Percentiles rank a stretch among this genome's conserved stretches.
Evolutionary conservation across 1,284 basidiomycete species (phyloP).

Genomic region (Moesziomyces sp.): DNA sequence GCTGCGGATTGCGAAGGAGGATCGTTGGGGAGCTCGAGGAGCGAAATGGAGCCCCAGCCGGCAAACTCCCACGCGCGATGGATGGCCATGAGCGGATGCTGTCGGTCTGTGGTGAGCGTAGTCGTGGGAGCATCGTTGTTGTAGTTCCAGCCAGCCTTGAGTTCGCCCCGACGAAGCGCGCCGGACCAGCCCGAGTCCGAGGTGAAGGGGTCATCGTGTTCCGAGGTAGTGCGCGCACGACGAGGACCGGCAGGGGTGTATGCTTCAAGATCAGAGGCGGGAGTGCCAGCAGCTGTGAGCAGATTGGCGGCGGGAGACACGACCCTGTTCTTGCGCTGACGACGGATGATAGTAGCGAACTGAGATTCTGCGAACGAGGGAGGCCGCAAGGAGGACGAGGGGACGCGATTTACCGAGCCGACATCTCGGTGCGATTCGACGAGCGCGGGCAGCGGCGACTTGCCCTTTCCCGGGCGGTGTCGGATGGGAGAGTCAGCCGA

Average conservation of each 20-base stretch:
- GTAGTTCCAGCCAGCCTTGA: constrained; percentile 18
- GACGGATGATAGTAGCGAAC: constrained; percentile 57
- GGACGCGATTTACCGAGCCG: neutral
- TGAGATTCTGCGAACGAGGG: constrained; percentile 56
- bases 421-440: neutral
- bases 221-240: neutral
- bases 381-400: constrained; percentile 15
- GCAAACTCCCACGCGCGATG: constrained; percentile 56
- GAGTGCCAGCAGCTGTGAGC: constrained; percentile 8
- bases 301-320: constrained; percentile 43
- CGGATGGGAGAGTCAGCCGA: constrained; percentile 20
- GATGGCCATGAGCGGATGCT: constrained; percentile 44
- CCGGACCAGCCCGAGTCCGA: constrained; percentile 20
- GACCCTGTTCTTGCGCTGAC: constrained; percentile 50
- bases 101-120: constrained; percentile 28
- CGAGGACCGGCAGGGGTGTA: constrained; percentile 2
- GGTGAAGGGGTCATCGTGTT: constrained; percentile 11
- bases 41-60: constrained; percentile 57
- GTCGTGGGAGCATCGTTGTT: constrained; percentile 12
- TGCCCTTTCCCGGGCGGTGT: constrained; percentile 23
- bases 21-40: constrained; percentile 44
- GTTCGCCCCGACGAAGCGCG: constrained; percentile 28
- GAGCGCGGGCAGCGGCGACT: neutral
- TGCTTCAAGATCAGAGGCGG: constrained; percentile 35
- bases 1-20: neutral